Evolutionary conservation across 805 yeast species (phyloP).

Genomic region (Lipomyces spencermartinsiae): DNA sequence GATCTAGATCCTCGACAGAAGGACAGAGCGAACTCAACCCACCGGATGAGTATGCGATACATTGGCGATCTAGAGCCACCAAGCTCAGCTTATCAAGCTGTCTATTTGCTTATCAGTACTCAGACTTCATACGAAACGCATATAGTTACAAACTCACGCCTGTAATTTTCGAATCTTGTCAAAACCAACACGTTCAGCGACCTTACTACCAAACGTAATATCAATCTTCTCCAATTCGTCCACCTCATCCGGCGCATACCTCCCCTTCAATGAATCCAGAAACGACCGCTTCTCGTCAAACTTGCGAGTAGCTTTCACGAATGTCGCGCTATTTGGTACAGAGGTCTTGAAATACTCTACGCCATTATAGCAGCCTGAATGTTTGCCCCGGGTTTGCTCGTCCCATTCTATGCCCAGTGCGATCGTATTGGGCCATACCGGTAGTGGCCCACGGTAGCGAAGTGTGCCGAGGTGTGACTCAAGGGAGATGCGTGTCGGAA

Average conservation of each 20-base stretch:
- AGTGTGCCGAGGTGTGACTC: conserved; percentile 59
- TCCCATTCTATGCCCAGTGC: conserved; percentile 94
- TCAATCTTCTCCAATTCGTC: conserved; percentile 45
- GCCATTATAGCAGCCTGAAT: conserved; percentile 67
- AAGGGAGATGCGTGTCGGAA: conserved; percentile 22
- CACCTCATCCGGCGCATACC: conserved; percentile 53
- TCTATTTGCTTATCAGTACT: conserved; percentile 4
- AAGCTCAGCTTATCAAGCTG: conserved; percentile 54
- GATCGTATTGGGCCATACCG: conserved; percentile 61
- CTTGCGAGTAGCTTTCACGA: conserved; percentile 56
- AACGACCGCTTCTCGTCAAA: conserved; percentile 48
- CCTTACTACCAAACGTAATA: conserved; percentile 59
- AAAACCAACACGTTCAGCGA: conserved; percentile 69
- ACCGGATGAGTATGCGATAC: conserved; percentile 44
- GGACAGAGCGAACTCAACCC: conserved; percentile 24
- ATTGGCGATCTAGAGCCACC: conserved; percentile 57
- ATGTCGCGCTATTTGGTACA: conserved; percentile 63
- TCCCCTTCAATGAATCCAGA: conserved; percentile 56
- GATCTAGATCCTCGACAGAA: conserved; percentile 52
- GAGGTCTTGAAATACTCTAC: conserved; percentile 57
- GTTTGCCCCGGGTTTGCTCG: conserved; percentile 67
- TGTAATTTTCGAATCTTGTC: conserved; percentile 47
- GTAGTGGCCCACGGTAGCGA: conserved; percentile 63
- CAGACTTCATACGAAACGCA: background rate
- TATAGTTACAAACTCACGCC: conserved; percentile 19